Conservation (phyloP, 768 basidiomycete species). For the Clitopilus passeckerianus region DNA sequence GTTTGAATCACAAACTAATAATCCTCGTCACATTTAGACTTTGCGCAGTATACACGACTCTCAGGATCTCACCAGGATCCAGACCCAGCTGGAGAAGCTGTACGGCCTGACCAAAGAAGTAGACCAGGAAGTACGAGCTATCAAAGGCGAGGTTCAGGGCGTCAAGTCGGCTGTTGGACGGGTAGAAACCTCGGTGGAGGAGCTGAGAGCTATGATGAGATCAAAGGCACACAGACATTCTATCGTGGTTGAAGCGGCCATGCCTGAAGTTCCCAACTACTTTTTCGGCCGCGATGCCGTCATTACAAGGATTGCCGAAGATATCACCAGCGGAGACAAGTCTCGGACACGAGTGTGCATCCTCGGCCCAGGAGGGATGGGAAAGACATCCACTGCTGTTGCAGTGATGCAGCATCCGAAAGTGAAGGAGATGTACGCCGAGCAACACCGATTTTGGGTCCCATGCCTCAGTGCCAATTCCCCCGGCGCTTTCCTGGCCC, state of each 20-base stretch:
- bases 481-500: background rate
- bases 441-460: background rate
- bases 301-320: background rate
- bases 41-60: background rate
- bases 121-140: background rate
- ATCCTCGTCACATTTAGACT: background rate
- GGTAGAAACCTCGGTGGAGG: background rate
- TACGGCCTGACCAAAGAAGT: background rate
- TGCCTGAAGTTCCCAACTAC: background rate
- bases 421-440: background rate
- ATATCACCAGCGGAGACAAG: slow-evolving; percentile 23
- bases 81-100: background rate
- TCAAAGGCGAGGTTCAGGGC: background rate
- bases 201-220: background rate
- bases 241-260: background rate
- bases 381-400: slow-evolving; percentile 34
- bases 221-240: background rate
- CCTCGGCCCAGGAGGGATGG: slow-evolving; percentile 78
- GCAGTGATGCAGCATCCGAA: background rate
- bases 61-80: background rate
- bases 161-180: background rate
- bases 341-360: slow-evolving; percentile 55
- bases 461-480: background rate
- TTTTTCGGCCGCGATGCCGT: background rate
- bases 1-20: background rate